Evolutionary conservation across 352 stramenopile genomes (phyloP), one percentile per base, ranked within the genome.

Genomic region (Globisporangium splendens): DNA sequence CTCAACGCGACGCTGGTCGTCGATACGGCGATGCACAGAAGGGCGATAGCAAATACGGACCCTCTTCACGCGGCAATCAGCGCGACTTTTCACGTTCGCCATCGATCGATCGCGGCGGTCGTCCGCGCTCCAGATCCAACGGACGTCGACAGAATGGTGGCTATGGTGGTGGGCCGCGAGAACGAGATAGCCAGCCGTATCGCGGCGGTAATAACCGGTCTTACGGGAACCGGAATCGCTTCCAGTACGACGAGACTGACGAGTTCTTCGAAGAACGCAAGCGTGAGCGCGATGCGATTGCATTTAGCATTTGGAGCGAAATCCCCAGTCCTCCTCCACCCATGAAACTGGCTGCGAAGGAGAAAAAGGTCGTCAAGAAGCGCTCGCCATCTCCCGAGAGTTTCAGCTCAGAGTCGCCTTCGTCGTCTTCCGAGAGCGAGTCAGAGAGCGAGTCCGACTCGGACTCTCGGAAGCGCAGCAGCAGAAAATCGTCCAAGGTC

Each of bases 251-350:
- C n/a, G 72, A 86, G 42, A 68, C 68, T 2, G 76, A 90, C 24
- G 70, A 72, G 7, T 91, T 92, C 62, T 93, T 88, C 33, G 79
- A 93, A 22, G 63, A 83, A 59, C 77, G 86, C 59, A 90, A 89
- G 58, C 70, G 62, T 41, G 64, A 93, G 8, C 76, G 86, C 43
- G 79, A 93, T 0, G 46, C 57, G 1, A 79, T 79, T 20, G 31
- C 55, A 31, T 93, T 86, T 59, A 92, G 71, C 51, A 89, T 95
- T 52, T 95, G 86, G 86, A 61, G 69, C 11, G 47, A 63, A 0
- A 91, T 95, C 52, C 83, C 83, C 1, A 93, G 83, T 35, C 83
- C 86, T 35, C 83, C 86, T 5, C 66, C 72, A 24, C 77, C 75
- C 2, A 69, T 73, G 18, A 86, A 86, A 57, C 72, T 61, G 18